Base-by-base conservation (phyloP, 2,329 filamentous ascomycete species). In the Aureobasidium subglaciale region DNA sequence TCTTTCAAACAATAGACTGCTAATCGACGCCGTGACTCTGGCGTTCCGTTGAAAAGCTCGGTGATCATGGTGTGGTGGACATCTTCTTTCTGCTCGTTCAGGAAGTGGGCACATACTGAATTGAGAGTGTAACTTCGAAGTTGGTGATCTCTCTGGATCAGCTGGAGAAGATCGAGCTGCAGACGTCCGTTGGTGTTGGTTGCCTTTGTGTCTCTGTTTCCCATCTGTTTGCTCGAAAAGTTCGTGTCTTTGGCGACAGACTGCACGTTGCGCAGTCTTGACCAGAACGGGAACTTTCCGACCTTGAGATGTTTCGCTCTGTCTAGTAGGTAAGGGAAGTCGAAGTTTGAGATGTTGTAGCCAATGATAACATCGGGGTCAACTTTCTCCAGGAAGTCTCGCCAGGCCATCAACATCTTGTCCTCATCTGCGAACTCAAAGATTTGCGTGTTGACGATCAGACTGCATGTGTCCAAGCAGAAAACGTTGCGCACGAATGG, bases 31-130 rank as follows among this genome's bases (percentile, higher is more conserved):
- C 93, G 78, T 4, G 92, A 96, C 68, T 99, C 93, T 0, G 91
- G 85, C 0, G 93, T 96, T 59, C 93, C 93, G 68, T 99, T 97
- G 78, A 91, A 96, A 3, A 99, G 75, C 67, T 97, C 95, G 0
- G 95, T 99, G 65, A 99, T 99, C 90, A 99, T 99, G 2, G 91
- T 96, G 72, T 99, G 86, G 67, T 99, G 93, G 2, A 99, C 93
- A 71, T 99, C 93, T 72, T 99, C 93, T 68, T 99, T 99, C 68
- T 99, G 93, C 69, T 99, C 93, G 43, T 90, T 90, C 22, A 99
- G 71, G 66, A 99, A 99, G 61, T 99, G 88, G 4, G 93, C 88
- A 62, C 85, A 95, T 5, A 99, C 93, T 1, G 93, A 96, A 70
- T 99, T 99, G 25, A 99, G 79, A 0, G 93, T 99, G 69, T 99